Evolutionary conservation across 768 basidiomycete genomes (phyloP), one percentile per base, ranked within the genome.

Genomic region (Boletus insuetus): DNA sequence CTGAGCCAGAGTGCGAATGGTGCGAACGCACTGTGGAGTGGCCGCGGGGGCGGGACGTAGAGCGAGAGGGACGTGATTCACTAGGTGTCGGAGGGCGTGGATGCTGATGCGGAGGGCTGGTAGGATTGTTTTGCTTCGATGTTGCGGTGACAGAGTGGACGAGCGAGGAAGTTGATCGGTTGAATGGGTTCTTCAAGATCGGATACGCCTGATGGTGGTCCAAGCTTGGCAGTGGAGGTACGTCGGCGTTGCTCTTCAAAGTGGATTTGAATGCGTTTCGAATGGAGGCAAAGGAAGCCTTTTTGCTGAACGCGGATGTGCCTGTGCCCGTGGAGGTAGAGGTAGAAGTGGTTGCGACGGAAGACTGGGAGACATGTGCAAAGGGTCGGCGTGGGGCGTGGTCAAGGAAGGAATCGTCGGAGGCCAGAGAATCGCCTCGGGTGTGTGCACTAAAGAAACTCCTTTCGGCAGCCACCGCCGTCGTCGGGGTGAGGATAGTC

Each of bases 211-310:
- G 79, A 49, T 82, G 76, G 14, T 64, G 64, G 51, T 92, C 89
- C 31, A 91, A 70, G 35, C 76, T 73, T 13, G 90, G 91, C 50
- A 93, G 75, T n/a, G 90, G 89, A 22, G 91, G 91, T 7, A 85
- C 75, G n/a, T 86, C 83, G 47, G 69, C 75, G 51, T 71, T 77
- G 64, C 81, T 89, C 52, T 79, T 78, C 6, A 63, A 44, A 43
- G 61, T 59, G 44, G 80, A 82, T 71, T 89, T 93, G 79, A 94
- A 92, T 4, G 91, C 90, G 66, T 91, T 91, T 39, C 89, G 84
- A 55, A 94, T 83, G 16, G 89, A 92, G 3, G 91, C 91, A 56
- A 94, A 92, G 0, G 91, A 93, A 3, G 87, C 70, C 64, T 94
- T 94, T 75, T 90, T 90, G 41, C 82, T 75, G 65, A 91, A 88